These are phyloP conservation scores for Citrus maxima DNA, from an alignment of 345 rosid genomes.

Conservation along the genomic window DNA sequence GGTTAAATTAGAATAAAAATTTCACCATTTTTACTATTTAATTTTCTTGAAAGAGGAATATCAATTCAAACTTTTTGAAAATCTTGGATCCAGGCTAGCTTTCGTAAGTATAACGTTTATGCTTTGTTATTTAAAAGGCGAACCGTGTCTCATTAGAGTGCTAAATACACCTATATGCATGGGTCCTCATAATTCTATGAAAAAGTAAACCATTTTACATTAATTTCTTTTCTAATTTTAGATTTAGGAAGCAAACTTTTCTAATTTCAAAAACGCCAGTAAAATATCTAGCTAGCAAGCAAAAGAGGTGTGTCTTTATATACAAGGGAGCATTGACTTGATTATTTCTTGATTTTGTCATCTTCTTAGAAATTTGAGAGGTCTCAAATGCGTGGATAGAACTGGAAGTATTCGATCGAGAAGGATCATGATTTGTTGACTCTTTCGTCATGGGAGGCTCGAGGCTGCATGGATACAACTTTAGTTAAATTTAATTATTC, in stretches of 20 bases:
- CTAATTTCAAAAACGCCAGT: not conserved
- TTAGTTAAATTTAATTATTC: not conserved
- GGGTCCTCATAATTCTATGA: slow-evolving; percentile 29
- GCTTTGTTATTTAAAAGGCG: slow-evolving; percentile 32
- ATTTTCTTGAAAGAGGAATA: not conserved
- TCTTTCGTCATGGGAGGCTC: slow-evolving; percentile 17
- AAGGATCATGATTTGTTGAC: slow-evolving; percentile 21
- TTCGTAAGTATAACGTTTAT: not conserved
- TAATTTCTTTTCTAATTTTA: not conserved
- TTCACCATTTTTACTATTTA: too few relatives aligned
- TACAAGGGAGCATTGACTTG: not conserved
- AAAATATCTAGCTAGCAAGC: not conserved
- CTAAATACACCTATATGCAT: slow-evolving; percentile 7
- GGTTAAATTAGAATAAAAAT: too few relatives aligned
- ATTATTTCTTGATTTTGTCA: slow-evolving; percentile 11
- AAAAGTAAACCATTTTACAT: not conserved
- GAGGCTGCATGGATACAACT: slow-evolving; percentile 8
- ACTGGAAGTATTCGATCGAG: slow-evolving; percentile 19
- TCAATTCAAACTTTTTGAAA: not conserved
- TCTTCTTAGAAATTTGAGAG: not conserved
- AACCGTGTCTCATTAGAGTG: slow-evolving; percentile 38
- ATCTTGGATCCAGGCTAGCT: not conserved
- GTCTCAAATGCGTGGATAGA: slow-evolving; percentile 7
- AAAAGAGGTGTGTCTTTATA: not conserved
- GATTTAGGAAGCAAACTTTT: not conserved